Percentiles rank a stretch among this genome's conserved stretches.
These are phyloP conservation scores for Linum tenue DNA, from an alignment of 345 rosid species.

Conservation along the genomic window DNA sequence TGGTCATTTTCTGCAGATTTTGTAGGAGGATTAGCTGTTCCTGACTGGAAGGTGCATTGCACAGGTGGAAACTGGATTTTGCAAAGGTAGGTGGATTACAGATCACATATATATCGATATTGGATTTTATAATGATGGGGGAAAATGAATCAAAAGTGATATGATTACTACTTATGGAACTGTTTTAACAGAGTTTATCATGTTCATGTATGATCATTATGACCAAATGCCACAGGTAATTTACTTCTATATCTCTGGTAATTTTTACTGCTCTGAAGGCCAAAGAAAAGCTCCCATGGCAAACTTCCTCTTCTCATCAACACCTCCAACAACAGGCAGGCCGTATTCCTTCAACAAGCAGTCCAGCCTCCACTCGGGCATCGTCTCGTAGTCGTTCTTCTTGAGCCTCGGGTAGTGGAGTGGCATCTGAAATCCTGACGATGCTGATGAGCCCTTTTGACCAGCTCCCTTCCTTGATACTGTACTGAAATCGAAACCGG, in stretches of 20 bases:
- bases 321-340: slow-evolving; percentile 38
- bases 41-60: too few species aligned
- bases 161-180: too few species aligned
- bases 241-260: slow-evolving; percentile 37
- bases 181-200: too few species aligned
- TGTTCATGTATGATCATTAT: neutral
- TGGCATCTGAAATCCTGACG: slow-evolving; percentile 43
- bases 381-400: slow-evolving; percentile 39
- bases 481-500: too few species aligned
- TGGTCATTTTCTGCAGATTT: too few species aligned
- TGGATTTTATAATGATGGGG: too few species aligned
- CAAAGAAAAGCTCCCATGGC: slow-evolving; percentile 66
- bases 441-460: neutral
- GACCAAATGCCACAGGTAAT: slow-evolving; percentile 1
- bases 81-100: too few species aligned
- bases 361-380: slow-evolving; percentile 54
- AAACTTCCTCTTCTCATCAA: slow-evolving; percentile 37
- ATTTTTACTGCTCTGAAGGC: slow-evolving; percentile 19
- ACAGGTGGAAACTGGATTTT: too few species aligned
- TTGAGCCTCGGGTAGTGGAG: slow-evolving; percentile 50
- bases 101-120: too few species aligned
- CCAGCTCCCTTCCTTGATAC: too few species aligned
- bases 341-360: slow-evolving; percentile 41
- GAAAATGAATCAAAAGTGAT: too few species aligned
- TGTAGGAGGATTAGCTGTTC: too few species aligned